Percentiles rank a stretch among this genome's conserved stretches.
Conservation (phyloP, 2,329 filamentous ascomycete species). For the Cladophialophora psammophila region DNA sequence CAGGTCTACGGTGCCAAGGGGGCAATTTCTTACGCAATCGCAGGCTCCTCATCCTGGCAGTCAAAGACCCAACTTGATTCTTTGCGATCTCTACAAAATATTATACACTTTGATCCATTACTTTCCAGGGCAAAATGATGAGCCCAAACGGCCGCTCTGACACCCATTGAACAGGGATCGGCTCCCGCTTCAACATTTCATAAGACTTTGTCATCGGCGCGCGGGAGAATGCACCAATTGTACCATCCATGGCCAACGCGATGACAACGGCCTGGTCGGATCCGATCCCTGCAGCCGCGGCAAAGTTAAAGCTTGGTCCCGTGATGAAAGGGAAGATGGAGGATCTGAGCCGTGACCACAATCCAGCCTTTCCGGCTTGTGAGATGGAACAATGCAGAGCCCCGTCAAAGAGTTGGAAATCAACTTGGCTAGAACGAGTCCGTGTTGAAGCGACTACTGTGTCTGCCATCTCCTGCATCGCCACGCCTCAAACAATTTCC, state of each 20-base stretch:
- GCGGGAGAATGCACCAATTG: not conserved
- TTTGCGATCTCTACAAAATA: not conserved
- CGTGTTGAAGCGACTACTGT: not conserved
- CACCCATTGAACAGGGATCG: not conserved
- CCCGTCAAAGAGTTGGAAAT: not conserved
- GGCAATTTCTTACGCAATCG: no score
- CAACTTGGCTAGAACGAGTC: not conserved
- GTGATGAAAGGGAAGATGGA: not conserved
- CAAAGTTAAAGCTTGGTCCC: not conserved
- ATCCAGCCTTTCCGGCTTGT: not conserved
- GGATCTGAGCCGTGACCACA: not conserved
- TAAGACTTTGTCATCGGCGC: not conserved
- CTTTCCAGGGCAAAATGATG: not conserved
- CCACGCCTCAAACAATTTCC: not conserved
- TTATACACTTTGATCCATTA: not conserved
- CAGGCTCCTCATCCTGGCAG: no score
- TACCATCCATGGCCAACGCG: not conserved
- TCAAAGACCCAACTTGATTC: not conserved
- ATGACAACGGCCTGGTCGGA: not conserved
- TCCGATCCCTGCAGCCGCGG: slow-evolving; percentile 1
- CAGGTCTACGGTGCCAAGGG: no score
- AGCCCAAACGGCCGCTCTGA: not conserved
- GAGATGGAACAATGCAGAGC: not conserved
- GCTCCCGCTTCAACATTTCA: not conserved
- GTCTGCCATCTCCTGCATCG: not conserved